Conservation (phyloP, 805 yeast genomes). For the Candida chauliodis region DNA sequence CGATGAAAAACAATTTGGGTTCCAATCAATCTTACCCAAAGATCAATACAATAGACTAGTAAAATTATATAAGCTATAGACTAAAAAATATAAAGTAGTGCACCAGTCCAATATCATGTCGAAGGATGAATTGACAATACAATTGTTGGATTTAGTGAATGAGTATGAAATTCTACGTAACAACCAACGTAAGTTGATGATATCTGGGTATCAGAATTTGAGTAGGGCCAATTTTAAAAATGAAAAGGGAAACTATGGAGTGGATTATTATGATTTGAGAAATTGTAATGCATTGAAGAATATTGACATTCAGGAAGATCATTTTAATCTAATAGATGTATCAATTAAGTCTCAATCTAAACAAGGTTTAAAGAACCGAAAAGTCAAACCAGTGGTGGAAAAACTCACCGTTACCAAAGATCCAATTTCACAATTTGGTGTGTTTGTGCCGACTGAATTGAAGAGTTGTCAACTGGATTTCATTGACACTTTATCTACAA, state of each 20-base stretch:
- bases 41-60: slow-evolving; percentile 42
- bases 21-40: slow-evolving; percentile 42
- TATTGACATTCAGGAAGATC: slow-evolving; percentile 4
- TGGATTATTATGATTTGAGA: slow-evolving; percentile 39
- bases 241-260: slow-evolving; percentile 32
- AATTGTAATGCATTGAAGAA: slow-evolving; percentile 23
- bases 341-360: neutral
- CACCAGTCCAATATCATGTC: slow-evolving; percentile 1
- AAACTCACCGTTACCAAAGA: slow-evolving; percentile 15
- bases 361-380: slow-evolving; percentile 9
- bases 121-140: slow-evolving; percentile 14
- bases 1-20: slow-evolving; percentile 32
- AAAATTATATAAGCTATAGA: slow-evolving; percentile 32
- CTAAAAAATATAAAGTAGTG: neutral
- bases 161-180: slow-evolving; percentile 27
- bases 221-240: slow-evolving; percentile 45
- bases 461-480: slow-evolving; percentile 38
- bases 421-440: slow-evolving; percentile 45
- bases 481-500: slow-evolving; percentile 22
- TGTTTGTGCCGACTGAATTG: slow-evolving; percentile 42
- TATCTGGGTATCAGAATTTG: slow-evolving; percentile 36
- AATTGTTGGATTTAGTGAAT: slow-evolving; percentile 28
- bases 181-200: slow-evolving; percentile 18
- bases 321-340: slow-evolving; percentile 12
- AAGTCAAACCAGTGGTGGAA: slow-evolving; percentile 3